These are phyloP conservation scores for Xylaria sp. DNA, from an alignment of 2,329 filamentous ascomycete genomes.

Conservation along the genomic window DNA sequence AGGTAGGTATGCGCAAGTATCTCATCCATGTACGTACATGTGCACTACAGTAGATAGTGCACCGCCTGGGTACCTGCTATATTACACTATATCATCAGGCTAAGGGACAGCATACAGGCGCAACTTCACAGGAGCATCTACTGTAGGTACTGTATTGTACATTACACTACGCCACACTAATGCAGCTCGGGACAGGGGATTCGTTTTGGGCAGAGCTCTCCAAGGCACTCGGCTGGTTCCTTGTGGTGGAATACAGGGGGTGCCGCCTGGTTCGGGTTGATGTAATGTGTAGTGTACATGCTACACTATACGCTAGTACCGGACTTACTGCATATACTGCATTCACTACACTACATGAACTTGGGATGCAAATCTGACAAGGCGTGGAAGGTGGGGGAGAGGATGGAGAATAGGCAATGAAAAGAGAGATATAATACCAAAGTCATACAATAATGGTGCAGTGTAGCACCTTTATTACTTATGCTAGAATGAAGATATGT, in stretches of 20 bases:
- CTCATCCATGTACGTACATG: not conserved
- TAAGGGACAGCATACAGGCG: not conserved
- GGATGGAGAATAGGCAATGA: slow-evolving; percentile 10
- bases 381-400: slow-evolving; percentile 17
- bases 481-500: not conserved
- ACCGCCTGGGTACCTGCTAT: no score
- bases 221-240: slow-evolving; percentile 28
- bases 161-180: not conserved
- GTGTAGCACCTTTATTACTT: not conserved
- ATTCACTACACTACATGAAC: not conserved
- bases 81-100: no score
- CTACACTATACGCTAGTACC: not conserved
- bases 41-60: no score
- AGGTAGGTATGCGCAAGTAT: no score
- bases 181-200: slow-evolving; percentile 13
- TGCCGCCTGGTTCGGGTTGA: slow-evolving; percentile 11
- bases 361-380: slow-evolving; percentile 34
- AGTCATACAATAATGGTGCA: not conserved
- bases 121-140: not conserved
- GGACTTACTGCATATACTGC: not conserved
- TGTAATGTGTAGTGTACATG: not conserved
- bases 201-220: slow-evolving; percentile 29
- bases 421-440: slow-evolving; percentile 3
- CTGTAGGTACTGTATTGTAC: not conserved
- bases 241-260: slow-evolving; percentile 24